Conservation (phyloP, 2,329 filamentous ascomycete species). For the Colletotrichum sp. region DNA sequence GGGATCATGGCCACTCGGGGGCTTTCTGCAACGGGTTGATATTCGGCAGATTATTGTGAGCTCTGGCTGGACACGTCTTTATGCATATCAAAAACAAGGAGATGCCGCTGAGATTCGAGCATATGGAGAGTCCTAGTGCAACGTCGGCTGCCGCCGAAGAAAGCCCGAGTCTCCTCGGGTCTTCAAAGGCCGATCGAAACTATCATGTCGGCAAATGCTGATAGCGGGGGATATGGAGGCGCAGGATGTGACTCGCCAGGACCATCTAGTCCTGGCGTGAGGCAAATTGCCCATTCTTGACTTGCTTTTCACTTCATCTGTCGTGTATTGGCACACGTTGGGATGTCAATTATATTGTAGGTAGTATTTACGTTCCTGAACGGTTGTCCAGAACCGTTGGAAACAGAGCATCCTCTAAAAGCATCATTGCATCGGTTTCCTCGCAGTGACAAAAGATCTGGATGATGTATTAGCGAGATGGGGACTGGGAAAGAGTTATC, state of each 20-base stretch:
- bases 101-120: not conserved
- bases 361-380: not conserved
- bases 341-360: not conserved
- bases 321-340: not conserved
- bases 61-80: not conserved
- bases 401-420: not conserved
- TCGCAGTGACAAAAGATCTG: constrained; percentile 20
- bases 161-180: not conserved
- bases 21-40: not conserved
- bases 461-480: not conserved
- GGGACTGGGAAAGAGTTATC: too few species aligned
- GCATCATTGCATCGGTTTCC: constrained; percentile 13
- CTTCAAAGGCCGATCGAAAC: not conserved
- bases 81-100: not conserved
- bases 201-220: not conserved
- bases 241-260: not conserved
- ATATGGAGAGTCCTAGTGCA: not conserved
- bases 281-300: not conserved
- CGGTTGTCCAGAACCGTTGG: not conserved
- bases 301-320: not conserved
- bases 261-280: not conserved
- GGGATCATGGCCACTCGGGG: not conserved
- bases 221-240: not conserved
- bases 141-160: not conserved
- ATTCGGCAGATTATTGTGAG: not conserved